Evolutionary conservation across 2,329 filamentous ascomycete species (phyloP).

Genomic region (Saccharata proteae): DNA sequence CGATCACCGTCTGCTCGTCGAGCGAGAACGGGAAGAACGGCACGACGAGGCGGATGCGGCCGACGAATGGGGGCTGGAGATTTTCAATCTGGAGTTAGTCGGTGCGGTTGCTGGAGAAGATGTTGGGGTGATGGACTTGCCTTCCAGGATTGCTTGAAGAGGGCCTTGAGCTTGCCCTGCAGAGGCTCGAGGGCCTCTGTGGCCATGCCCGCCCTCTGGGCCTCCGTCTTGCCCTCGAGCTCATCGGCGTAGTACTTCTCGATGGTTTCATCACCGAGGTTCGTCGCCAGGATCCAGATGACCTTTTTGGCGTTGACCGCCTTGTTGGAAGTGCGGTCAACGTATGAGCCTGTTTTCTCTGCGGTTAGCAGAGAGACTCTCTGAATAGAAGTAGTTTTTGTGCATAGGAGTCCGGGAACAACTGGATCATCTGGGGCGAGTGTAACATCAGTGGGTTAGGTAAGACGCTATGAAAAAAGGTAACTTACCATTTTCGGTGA

Average conservation of each 20-base stretch:
- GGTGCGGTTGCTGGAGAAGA: background rate
- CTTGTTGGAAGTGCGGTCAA: slow-evolving; percentile 25
- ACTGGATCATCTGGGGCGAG: no score
- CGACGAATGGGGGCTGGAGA: slow-evolving; percentile 27
- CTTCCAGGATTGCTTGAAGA: slow-evolving; percentile 13
- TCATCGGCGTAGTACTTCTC: slow-evolving; percentile 26
- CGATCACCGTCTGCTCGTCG: slow-evolving; percentile 29
- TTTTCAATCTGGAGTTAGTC: no score
- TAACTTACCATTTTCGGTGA: slow-evolving; percentile 34
- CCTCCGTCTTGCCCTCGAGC: slow-evolving; percentile 12
- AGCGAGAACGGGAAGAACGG: slow-evolving; percentile 32
- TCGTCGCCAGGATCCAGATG: slow-evolving; percentile 40
- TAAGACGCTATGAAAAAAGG: slow-evolving; percentile 6
- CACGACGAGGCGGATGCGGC: slow-evolving; percentile 29
- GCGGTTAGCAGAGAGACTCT: background rate
- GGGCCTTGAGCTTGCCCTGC: slow-evolving; percentile 13
- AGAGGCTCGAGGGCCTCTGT: slow-evolving; percentile 16
- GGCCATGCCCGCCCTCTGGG: slow-evolving; percentile 9
- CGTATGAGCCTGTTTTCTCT: slow-evolving; percentile 18
- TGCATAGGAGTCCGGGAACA: no score
- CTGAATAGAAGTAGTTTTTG: no score
- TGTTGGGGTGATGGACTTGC: background rate
- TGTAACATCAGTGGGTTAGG: no score
- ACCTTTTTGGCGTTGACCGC: slow-evolving; percentile 32
- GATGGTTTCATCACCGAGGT: slow-evolving; percentile 29